A percentile compares a stretch with the other conserved stretches of the same genome.
Evolutionary conservation across 1,284 basidiomycete genomes (phyloP).

Genomic region (Volvariella surrecta): DNA sequence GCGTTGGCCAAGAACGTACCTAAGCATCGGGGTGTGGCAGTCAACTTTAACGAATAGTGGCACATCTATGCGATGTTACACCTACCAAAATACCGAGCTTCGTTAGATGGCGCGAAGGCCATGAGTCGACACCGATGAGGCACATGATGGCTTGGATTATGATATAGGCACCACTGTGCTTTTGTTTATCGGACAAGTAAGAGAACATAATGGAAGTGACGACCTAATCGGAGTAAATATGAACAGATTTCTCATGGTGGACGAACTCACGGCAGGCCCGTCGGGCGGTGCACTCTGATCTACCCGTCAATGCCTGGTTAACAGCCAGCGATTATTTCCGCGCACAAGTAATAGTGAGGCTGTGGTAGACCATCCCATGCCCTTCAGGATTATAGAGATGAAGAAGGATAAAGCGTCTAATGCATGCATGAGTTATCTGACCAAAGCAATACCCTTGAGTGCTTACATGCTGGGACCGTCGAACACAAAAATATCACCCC

Average conservation of each 20-base stretch:
- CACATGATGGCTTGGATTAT: conserved; percentile 25
- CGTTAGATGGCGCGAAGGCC: conserved; percentile 26
- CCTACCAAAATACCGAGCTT: conserved; percentile 32
- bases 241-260: conserved; percentile 4
- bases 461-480: conserved; percentile 29
- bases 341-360: conserved; percentile 24
- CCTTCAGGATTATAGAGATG: conserved; percentile 30
- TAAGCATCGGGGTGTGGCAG: conserved; percentile 9
- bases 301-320: neutral
- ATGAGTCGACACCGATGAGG: conserved; percentile 26
- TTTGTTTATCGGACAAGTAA: conserved; percentile 30
- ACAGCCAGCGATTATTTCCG: neutral
- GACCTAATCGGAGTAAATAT: conserved; percentile 15
- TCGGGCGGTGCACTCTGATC: conserved; percentile 31
- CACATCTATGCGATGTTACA: neutral
- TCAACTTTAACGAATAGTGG: neutral
- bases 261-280: conserved; percentile 25
- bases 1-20: conserved; percentile 32
- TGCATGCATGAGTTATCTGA: neutral
- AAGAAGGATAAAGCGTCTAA: conserved; percentile 32
- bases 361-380: conserved; percentile 25
- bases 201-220: conserved; percentile 28
- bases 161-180: conserved; percentile 30
- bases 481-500: conserved; percentile 34
- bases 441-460: no score